Evolutionary conservation across 495 filamentous ascomycete species (phyloP).

Genomic region (Entonaema liquescens): DNA sequence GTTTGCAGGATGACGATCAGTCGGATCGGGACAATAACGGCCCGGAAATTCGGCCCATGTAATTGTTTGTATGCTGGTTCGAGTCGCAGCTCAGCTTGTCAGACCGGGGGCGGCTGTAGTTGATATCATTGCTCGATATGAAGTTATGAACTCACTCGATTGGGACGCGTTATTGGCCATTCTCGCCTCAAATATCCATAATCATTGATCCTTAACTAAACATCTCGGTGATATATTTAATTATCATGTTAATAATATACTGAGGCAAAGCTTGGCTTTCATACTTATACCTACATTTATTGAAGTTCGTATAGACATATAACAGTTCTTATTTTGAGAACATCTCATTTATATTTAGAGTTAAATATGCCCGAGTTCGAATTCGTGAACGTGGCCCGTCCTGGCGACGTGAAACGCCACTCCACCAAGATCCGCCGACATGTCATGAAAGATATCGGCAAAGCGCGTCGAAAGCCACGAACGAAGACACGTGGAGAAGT

Average conservation of each 20-base stretch:
- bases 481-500: conserved; percentile 24
- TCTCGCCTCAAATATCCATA: not conserved
- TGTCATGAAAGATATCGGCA: conserved; percentile 53
- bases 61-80: not conserved
- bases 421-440: conserved; percentile 46
- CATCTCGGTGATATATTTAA: not conserved
- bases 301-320: not conserved
- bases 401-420: conserved; percentile 39
- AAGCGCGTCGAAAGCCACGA: conserved; percentile 41
- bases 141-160: not conserved
- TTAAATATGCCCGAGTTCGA: conserved; percentile 38
- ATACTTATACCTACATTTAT: not conserved
- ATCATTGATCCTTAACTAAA: not conserved
- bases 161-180: not conserved
- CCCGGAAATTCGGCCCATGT: not conserved
- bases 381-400: conserved; percentile 39
- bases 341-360: not conserved
- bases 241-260: not conserved
- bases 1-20: too few species aligned
- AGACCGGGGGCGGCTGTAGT: not conserved
- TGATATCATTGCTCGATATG: not conserved
- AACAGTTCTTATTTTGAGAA: not conserved
- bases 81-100: not conserved
- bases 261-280: not conserved
- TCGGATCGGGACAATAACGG: not conserved